Conservation (phyloP, 108 stramenopile genomes). For the Stephanodiscus minutulus region DNA sequence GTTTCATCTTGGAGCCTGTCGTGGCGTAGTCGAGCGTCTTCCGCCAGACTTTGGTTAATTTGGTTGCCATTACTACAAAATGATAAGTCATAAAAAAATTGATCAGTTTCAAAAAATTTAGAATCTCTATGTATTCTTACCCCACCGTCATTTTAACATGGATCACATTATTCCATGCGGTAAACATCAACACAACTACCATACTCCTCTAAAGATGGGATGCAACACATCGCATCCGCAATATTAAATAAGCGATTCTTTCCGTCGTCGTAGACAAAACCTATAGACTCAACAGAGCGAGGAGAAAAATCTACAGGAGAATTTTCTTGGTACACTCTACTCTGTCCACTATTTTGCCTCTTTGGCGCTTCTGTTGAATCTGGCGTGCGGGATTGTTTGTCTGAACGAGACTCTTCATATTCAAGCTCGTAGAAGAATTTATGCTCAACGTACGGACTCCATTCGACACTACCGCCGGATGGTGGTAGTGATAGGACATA, state of each 20-base stretch:
- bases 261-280: neutral
- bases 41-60: no score
- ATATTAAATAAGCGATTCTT: neutral
- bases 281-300: neutral
- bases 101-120: no score
- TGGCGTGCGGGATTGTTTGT: neutral
- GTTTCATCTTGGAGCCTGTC: constrained; percentile 28
- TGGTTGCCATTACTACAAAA: no score
- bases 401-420: constrained; percentile 19
- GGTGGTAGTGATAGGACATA: neutral
- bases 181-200: neutral
- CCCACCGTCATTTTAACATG: no score
- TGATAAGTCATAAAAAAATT: no score
- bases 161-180: neutral
- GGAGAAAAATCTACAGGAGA: neutral
- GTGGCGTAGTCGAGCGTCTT: no score
- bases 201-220: neutral
- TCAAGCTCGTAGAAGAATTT: constrained; percentile 33
- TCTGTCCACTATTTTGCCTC: neutral
- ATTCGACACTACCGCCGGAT: constrained; percentile 23
- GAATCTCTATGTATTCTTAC: no score
- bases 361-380: neutral
- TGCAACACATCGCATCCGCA: no score
- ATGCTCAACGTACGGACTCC: constrained; percentile 35
- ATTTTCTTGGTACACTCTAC: neutral